Percentiles rank a stretch among this genome's conserved stretches.
Evolutionary conservation across 176 grass and related monocot species (phyloP).

Genomic region (Aegilops longissima): DNA sequence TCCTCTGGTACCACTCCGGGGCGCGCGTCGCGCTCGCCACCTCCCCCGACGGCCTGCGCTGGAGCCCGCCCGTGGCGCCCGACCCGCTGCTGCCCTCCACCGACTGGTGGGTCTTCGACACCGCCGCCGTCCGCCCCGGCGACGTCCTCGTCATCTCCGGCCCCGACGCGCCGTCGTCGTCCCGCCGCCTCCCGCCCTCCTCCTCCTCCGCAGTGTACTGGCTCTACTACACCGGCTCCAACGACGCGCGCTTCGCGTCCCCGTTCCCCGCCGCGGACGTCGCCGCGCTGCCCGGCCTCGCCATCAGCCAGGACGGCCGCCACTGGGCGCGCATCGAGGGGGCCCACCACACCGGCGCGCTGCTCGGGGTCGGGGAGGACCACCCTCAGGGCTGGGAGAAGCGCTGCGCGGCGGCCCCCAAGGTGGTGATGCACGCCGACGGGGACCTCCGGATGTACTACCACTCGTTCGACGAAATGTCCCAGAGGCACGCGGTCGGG

Average conservation of each 20-base stretch:
- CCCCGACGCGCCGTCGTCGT: conserved; percentile 31
- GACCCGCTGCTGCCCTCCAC: conserved; percentile 47
- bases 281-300: conserved; percentile 61
- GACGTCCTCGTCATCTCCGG: conserved; percentile 77
- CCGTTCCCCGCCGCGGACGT: conserved; percentile 29
- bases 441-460: conserved; percentile 96
- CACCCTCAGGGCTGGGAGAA: conserved; percentile 49
- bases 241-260: conserved; percentile 41
- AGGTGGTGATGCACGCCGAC: conserved; percentile 67
- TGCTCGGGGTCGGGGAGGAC: conserved; percentile 42
- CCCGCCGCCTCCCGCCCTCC: conserved; percentile 30
- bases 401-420: conserved; percentile 51
- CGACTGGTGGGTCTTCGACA: conserved; percentile 96
- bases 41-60: conserved; percentile 67
- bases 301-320: conserved; percentile 83
- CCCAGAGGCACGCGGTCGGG: conserved; percentile 42
- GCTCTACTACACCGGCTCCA: conserved; percentile 89
- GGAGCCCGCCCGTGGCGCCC: conserved; percentile 35
- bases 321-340: conserved; percentile 97
- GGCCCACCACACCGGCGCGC: conserved; percentile 73
- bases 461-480: conserved; percentile 68
- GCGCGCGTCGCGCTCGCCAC: conserved; percentile 48
- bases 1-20: conserved; percentile 62
- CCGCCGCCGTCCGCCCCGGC: conserved; percentile 50
- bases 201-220: conserved; percentile 64